phyloP scores from a whole-genome alignment of 176 grass and related monocot genomes.

The Lolium perenne region DNA sequence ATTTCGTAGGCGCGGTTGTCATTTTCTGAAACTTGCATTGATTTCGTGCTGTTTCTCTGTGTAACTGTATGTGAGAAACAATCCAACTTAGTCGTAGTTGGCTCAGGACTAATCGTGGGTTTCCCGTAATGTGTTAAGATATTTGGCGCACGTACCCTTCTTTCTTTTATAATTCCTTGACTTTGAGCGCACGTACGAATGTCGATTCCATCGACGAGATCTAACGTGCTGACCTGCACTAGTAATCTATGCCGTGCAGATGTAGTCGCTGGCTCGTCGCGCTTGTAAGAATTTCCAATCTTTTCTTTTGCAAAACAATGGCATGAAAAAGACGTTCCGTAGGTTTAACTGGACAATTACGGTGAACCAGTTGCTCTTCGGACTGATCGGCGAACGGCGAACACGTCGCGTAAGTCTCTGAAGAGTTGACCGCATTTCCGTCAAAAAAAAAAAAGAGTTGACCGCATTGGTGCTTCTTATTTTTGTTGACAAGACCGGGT shows the following conservation, averaged over 20 bases:
- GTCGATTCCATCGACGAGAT: conserved; percentile 40
- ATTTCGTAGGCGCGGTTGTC: no score
- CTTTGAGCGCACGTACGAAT: conserved; percentile 8
- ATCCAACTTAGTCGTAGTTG: background rate
- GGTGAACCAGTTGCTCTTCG: background rate
- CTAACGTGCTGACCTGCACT: conserved; percentile 20
- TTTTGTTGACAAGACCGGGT: no score
- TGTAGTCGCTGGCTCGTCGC: conserved; percentile 22
- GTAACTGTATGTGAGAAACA: background rate
- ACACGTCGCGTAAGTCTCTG: no score
- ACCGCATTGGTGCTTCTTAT: no score
- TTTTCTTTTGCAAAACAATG: background rate
- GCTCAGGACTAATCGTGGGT: background rate
- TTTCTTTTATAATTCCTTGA: background rate
- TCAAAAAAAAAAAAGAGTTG: no score
- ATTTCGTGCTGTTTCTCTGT: background rate
- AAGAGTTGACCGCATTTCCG: no score
- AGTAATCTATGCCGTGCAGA: background rate
- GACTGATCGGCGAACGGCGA: no score
- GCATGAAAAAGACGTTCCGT: background rate
- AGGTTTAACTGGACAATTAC: background rate
- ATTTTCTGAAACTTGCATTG: background rate
- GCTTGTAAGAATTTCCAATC: background rate
- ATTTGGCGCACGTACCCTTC: background rate
- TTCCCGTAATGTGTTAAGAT: background rate